Evolutionary conservation across 345 rosid genomes (phyloP).

Genomic region (Mallotus nudiflorus): DNA sequence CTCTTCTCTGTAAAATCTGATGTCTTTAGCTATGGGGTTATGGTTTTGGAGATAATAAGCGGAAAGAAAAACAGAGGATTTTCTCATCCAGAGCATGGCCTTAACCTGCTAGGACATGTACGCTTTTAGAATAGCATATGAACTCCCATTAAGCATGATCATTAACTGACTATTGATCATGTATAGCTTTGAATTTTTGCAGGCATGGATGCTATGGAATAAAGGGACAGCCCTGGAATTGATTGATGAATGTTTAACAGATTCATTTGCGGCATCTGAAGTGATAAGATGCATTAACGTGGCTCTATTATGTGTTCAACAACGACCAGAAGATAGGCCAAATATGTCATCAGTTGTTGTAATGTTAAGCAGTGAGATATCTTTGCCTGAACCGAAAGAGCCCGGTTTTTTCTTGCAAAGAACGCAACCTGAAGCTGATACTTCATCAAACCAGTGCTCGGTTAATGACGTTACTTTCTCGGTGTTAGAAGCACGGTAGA

Average conservation of each 20-base stretch:
- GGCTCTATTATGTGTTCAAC: slow-evolving; percentile 20
- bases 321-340: slow-evolving; percentile 20
- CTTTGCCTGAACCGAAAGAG: no score
- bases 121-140: not conserved
- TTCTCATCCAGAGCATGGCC: not conserved
- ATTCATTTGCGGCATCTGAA: not conserved
- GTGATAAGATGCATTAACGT: slow-evolving; percentile 16
- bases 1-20: not conserved
- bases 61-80: slow-evolving; percentile 2
- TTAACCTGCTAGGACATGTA: not conserved
- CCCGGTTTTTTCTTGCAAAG: no score
- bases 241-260: no score
- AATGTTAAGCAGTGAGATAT: no score
- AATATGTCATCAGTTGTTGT: slow-evolving; percentile 5
- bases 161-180: no score
- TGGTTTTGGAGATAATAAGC: not conserved
- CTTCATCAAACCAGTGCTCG: no score
- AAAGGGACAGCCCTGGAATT: not conserved
- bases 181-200: not conserved
- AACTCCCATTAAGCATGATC: not conserved
- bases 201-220: slow-evolving; percentile 21
- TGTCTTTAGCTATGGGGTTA: not conserved
- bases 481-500: no score
- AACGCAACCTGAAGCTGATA: no score
- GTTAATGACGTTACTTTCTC: no score